These are phyloP conservation scores for Sedum album DNA, from an alignment of 164 flowering plant species.

Conservation along the genomic window DNA sequence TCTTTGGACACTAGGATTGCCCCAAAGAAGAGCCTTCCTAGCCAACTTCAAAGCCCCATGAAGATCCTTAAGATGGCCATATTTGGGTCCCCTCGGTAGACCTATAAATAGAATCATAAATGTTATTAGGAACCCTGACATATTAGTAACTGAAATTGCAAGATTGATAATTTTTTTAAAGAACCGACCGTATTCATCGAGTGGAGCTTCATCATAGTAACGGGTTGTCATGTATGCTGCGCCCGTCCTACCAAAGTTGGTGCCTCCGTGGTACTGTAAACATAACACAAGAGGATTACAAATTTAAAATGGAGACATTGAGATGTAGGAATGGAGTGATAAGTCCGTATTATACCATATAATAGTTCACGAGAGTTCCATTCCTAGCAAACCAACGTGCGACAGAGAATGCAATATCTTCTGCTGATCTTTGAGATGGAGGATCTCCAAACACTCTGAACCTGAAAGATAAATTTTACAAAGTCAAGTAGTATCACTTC, in stretches of 20 bases:
- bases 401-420: not conserved
- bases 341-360: not conserved
- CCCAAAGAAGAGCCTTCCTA: conserved; percentile 70
- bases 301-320: not conserved
- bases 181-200: not conserved
- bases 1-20: conserved; percentile 20
- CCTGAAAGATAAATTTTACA: not conserved
- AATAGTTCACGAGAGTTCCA: not conserved
- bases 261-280: conserved; percentile 39
- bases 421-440: not conserved
- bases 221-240: conserved; percentile 56
- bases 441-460: not conserved
- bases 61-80: conserved; percentile 75
- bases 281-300: conserved; percentile 7
- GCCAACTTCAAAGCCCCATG: conserved; percentile 62
- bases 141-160: not conserved
- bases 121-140: not conserved
- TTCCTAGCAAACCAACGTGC: not conserved
- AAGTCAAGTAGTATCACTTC: not conserved
- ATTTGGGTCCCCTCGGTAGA: conserved; percentile 68
- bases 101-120: conserved; percentile 26
- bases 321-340: not conserved
- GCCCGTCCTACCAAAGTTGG: conserved; percentile 53
- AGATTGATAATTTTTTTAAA: not conserved
- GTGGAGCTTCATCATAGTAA: not conserved